Evolutionary conservation across 495 filamentous ascomycete species (phyloP).

Genomic region (Trichoderma virens): DNA sequence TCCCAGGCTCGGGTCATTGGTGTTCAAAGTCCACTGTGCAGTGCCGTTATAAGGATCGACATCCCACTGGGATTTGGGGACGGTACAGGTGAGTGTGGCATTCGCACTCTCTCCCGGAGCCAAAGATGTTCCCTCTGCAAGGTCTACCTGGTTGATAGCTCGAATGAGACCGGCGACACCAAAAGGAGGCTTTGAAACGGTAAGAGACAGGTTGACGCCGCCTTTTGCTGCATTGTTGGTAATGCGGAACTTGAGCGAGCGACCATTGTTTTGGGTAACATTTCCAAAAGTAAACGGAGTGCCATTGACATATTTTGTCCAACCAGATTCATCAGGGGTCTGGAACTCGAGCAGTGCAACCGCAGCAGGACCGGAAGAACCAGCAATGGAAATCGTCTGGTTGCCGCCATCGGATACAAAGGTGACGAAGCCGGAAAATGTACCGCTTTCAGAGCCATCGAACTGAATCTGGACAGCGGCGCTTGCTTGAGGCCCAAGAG

Average conservation of each 20-base stretch:
- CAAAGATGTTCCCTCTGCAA: constrained; percentile 42
- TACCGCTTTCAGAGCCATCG: constrained; percentile 29
- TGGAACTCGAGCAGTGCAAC: constrained; percentile 40
- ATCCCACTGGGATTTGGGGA: constrained; percentile 40
- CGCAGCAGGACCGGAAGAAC: constrained; percentile 29
- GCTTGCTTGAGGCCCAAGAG: constrained; percentile 23
- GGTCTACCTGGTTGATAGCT: constrained; percentile 36
- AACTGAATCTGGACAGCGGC: constrained; percentile 32
- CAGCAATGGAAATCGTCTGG: constrained; percentile 31
- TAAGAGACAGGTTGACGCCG: constrained; percentile 33
- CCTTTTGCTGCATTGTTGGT: constrained; percentile 33
- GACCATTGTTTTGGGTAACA: constrained; percentile 31
- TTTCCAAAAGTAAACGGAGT: constrained; percentile 37
- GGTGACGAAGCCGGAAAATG: constrained; percentile 33
- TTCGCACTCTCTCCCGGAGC: constrained; percentile 30
- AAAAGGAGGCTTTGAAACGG: constrained; percentile 43
- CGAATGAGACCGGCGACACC: constrained; percentile 30
- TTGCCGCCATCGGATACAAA: constrained; percentile 35
- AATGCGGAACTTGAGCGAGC: constrained; percentile 31
- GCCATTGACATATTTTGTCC: constrained; percentile 32
- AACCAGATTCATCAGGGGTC: constrained; percentile 34
- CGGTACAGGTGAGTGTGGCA: constrained; percentile 37
- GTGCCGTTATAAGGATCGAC: constrained; percentile 29
- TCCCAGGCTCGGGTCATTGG: constrained; percentile 33
- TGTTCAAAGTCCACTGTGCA: constrained; percentile 39